A percentile compares a stretch with the other conserved stretches of the same genome.
Conservation (phyloP, 129 eudicot species). For the Pulicaria dysenterica region DNA sequence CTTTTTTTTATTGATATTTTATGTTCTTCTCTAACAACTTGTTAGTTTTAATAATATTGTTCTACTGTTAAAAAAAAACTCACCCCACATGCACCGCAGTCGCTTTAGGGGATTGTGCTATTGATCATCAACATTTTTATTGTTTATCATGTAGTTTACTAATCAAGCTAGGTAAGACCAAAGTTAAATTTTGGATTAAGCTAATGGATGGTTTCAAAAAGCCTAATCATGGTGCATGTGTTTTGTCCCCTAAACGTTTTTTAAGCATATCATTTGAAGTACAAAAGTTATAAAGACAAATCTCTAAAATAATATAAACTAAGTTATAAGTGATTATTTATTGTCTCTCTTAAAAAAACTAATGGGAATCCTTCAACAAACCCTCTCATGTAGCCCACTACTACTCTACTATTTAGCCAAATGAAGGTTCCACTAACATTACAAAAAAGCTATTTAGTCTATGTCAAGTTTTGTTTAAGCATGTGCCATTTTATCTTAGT, state of each 20-base stretch:
- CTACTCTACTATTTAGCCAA: slow-evolving; percentile 36
- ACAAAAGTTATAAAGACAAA: slow-evolving; percentile 4
- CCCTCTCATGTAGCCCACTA: slow-evolving; percentile 43
- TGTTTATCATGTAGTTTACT: slow-evolving; percentile 6
- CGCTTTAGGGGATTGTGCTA: too few species aligned
- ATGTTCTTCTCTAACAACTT: too few species aligned
- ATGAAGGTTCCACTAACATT: slow-evolving; percentile 46
- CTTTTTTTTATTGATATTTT: too few species aligned
- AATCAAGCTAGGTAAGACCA: slow-evolving; percentile 35
- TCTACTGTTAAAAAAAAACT: too few species aligned
- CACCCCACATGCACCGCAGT: too few species aligned
- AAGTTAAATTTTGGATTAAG: slow-evolving; percentile 69
- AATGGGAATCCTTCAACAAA: slow-evolving; percentile 51
- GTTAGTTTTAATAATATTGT: too few species aligned
- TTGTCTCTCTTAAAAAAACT: background rate
- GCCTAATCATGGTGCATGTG: slow-evolving; percentile 68
- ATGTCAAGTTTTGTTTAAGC: slow-evolving; percentile 27
- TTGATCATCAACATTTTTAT: background rate
- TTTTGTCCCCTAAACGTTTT: slow-evolving; percentile 40
- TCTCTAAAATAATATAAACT: slow-evolving; percentile 17
- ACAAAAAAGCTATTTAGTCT: slow-evolving; percentile 18
- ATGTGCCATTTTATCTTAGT: slow-evolving; percentile 27
- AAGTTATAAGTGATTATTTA: background rate
- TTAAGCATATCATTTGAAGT: slow-evolving; percentile 20
- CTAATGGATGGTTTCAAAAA: slow-evolving; percentile 38